Percentiles rank a stretch among this genome's conserved stretches.
Evolutionary conservation across 495 filamentous ascomycete genomes (phyloP).

Genomic region (Hyphodiscus hymeniophilus): DNA sequence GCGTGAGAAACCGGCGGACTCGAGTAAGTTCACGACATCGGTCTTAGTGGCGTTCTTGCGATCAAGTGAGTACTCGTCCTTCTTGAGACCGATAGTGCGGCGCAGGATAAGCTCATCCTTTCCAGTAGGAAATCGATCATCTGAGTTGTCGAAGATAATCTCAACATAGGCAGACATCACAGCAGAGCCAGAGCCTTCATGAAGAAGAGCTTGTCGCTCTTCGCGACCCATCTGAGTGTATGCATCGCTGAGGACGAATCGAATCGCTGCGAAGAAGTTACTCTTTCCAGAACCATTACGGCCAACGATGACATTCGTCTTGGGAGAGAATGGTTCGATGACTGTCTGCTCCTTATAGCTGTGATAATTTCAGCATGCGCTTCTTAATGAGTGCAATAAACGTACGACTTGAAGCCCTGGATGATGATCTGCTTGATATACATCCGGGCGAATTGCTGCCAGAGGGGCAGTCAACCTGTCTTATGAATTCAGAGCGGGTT

Average conservation of each 20-base stretch:
- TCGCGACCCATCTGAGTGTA: conserved; percentile 95
- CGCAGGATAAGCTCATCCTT: conserved; percentile 83
- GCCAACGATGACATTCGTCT: conserved; percentile 97
- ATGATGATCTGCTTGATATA: conserved; percentile 99
- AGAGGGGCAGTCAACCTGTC: conserved; percentile 3
- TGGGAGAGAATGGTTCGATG: conserved; percentile 95
- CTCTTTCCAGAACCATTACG: conserved; percentile 99
- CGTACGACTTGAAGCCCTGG: conserved; percentile 97
- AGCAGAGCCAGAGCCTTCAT: conserved; percentile 93
- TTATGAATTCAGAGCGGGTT: conserved; percentile 2
- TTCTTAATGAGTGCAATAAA: not conserved
- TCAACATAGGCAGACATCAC: conserved; percentile 99
- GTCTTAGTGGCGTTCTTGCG: conserved; percentile 90
- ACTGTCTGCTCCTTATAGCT: conserved; percentile 99
- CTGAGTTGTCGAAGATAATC: conserved; percentile 96
- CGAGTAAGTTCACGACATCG: conserved; percentile 92
- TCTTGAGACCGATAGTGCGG: conserved; percentile 92
- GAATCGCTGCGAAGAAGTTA: conserved; percentile 99
- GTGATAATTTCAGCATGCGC: conserved; percentile 14
- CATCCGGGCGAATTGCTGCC: conserved; percentile 42
- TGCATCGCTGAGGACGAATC: conserved; percentile 95
- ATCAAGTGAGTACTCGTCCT: conserved; percentile 96
- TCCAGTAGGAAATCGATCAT: conserved; percentile 92
- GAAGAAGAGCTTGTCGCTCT: conserved; percentile 88
- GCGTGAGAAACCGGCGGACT: conserved; percentile 91